These are phyloP conservation scores for Delitschia confertaspora DNA, from an alignment of 495 filamentous ascomycete genomes.

Conservation along the genomic window DNA sequence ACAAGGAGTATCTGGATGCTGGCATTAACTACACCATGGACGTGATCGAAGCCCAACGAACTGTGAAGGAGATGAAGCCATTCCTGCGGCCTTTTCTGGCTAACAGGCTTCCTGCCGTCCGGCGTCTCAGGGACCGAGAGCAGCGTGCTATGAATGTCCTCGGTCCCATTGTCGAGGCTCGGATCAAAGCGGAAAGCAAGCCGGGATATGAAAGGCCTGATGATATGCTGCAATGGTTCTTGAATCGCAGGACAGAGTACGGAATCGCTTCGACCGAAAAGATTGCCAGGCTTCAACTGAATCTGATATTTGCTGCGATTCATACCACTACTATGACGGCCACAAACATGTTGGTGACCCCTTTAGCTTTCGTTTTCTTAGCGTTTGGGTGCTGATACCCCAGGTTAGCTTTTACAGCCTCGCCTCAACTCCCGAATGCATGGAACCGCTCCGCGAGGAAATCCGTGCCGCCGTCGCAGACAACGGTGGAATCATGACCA, in stretches of 20 bases:
- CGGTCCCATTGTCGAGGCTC: constrained; percentile 23
- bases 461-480: constrained; percentile 16
- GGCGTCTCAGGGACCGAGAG: constrained; percentile 1
- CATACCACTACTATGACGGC: constrained; percentile 33
- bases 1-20: constrained; percentile 15
- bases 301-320: constrained; percentile 31
- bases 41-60: constrained; percentile 7
- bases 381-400: not conserved
- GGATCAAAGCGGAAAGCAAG: constrained; percentile 13
- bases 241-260: constrained; percentile 15
- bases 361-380: too few relatives aligned
- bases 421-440: constrained; percentile 10
- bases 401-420: constrained; percentile 13
- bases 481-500: constrained; percentile 17
- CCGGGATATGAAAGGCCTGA: constrained; percentile 23
- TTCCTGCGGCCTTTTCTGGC: constrained; percentile 13
- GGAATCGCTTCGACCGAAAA: not conserved
- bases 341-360: constrained; percentile 11
- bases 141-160: constrained; percentile 6
- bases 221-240: constrained; percentile 33
- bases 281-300: constrained; percentile 25
- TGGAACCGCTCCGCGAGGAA: constrained; percentile 22
- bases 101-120: constrained; percentile 10
- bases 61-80: constrained; percentile 15
- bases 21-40: constrained; percentile 25